Percentiles rank a stretch among this genome's conserved stretches.
Evolutionary conservation across 257 asterid genomes (phyloP).

Genomic region (Ocimum tenuiflorum): DNA sequence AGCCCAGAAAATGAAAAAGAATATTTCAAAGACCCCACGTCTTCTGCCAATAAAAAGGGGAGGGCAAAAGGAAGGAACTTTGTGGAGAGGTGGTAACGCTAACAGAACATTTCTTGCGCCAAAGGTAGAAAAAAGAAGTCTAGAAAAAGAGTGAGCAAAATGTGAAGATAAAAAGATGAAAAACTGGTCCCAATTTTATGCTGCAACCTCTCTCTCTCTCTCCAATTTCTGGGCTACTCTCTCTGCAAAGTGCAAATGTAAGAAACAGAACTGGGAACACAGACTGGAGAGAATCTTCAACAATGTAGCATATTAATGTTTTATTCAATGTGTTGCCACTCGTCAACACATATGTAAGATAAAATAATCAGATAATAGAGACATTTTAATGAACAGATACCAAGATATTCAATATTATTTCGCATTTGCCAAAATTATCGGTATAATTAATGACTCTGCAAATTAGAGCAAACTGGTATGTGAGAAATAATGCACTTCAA

Average conservation of each 20-base stretch:
- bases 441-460: neutral
- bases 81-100: conserved; percentile 14
- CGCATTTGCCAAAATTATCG: neutral
- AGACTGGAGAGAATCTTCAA: conserved; percentile 14
- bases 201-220: conserved; percentile 6
- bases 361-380: neutral
- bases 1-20: conserved; percentile 7
- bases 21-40: conserved; percentile 29
- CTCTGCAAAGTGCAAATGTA: conserved; percentile 4
- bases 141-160: conserved; percentile 11
- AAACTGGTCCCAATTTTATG: conserved; percentile 22
- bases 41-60: conserved; percentile 7
- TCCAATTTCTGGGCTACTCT: conserved; percentile 2
- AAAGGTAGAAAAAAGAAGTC: conserved; percentile 15
- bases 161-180: conserved; percentile 30
- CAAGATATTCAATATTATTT: too few relatives aligned
- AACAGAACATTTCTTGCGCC: conserved; percentile 4
- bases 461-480: neutral
- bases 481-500: too few relatives aligned
- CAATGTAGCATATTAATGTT: conserved; percentile 11
- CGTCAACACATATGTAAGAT: conserved; percentile 1
- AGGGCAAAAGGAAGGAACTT: conserved; percentile 20
- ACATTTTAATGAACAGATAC: neutral
- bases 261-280: conserved; percentile 1
- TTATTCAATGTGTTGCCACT: conserved; percentile 23